These are phyloP conservation scores for Suillus decipiens DNA, from an alignment of 768 basidiomycete genomes.

Conservation along the genomic window DNA sequence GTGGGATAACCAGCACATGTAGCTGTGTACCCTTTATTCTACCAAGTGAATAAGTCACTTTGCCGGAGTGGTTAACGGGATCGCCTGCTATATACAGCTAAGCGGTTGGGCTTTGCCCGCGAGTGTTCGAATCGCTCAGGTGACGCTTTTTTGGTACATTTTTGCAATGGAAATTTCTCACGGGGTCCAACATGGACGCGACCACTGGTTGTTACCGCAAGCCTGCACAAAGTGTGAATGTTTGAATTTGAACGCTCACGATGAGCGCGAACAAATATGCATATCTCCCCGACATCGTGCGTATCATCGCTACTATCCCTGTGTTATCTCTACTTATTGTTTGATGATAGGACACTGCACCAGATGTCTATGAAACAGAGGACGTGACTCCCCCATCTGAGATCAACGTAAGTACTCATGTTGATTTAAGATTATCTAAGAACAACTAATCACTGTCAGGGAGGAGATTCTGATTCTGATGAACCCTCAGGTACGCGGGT, in stretches of 20 bases:
- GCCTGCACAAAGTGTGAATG: not conserved
- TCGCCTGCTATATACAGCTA: slow-evolving; percentile 60
- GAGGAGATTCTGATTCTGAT: slow-evolving; percentile 68
- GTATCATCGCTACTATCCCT: slow-evolving; percentile 27
- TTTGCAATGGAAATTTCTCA: not conserved
- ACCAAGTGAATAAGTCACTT: slow-evolving; percentile 56
- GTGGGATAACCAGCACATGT: not conserved
- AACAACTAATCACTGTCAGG: slow-evolving; percentile 37
- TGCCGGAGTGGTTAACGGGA: slow-evolving; percentile 95
- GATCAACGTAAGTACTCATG: slow-evolving; percentile 45
- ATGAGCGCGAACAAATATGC: slow-evolving; percentile 83
- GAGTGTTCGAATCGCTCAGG: slow-evolving; percentile 65
- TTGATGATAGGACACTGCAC: slow-evolving; percentile 74
- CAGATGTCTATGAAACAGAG: slow-evolving; percentile 90
- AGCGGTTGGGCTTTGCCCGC: slow-evolving; percentile 65
- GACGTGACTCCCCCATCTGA: slow-evolving; percentile 63
- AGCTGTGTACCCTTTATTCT: too few relatives aligned
- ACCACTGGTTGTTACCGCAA: not conserved
- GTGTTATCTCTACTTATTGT: slow-evolving; percentile 8
- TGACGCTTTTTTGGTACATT: slow-evolving; percentile 45
- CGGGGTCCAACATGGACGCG: not conserved
- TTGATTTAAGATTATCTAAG: not conserved
- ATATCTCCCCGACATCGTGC: slow-evolving; percentile 87
- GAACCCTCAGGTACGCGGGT: slow-evolving; percentile 48
- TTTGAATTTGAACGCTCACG: slow-evolving; percentile 2